phyloP scores from a whole-genome alignment of 108 stramenopile species.

The Mediolabrus comicus region DNA sequence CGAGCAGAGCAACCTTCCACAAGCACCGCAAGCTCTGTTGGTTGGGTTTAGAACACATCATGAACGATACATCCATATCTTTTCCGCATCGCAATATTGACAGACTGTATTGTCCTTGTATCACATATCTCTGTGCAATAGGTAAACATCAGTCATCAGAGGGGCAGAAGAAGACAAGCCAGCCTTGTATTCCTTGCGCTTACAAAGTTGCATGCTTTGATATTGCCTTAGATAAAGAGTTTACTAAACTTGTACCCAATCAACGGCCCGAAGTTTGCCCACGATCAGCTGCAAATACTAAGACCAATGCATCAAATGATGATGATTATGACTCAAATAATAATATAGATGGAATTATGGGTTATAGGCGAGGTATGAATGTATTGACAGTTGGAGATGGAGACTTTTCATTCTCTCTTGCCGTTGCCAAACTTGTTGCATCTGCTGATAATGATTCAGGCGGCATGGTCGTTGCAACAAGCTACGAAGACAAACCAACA shows the following conservation, averaged over 20 bases:
- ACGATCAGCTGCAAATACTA: constrained; percentile 13
- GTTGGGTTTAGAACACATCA: too few relatives aligned
- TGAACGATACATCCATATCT: not conserved
- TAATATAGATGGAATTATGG: constrained; percentile 24
- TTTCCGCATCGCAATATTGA: constrained; percentile 30
- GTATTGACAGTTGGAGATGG: constrained; percentile 89
- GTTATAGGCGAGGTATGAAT: constrained; percentile 64
- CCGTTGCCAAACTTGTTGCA: constrained; percentile 63
- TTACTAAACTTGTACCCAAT: constrained; percentile 61
- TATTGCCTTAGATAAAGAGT: constrained; percentile 70
- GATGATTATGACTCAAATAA: not conserved
- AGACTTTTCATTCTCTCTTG: constrained; percentile 88
- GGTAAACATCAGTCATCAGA: constrained; percentile 1
- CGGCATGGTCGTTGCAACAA: constrained; percentile 59
- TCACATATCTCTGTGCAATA: constrained; percentile 34
- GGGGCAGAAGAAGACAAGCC: not conserved
- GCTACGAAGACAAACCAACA: constrained; percentile 69
- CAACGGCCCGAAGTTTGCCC: constrained; percentile 81
- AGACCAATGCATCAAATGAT: not conserved
- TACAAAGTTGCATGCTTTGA: constrained; percentile 85
- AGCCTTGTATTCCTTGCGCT: constrained; percentile 77
- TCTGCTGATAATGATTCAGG: not conserved
- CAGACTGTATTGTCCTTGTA: constrained; percentile 17
- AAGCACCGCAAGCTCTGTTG: too few relatives aligned
- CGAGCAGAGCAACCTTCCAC: too few relatives aligned